Base-by-base conservation (phyloP, 169 alveolate species). In the Eimeria acervulina region DNA sequence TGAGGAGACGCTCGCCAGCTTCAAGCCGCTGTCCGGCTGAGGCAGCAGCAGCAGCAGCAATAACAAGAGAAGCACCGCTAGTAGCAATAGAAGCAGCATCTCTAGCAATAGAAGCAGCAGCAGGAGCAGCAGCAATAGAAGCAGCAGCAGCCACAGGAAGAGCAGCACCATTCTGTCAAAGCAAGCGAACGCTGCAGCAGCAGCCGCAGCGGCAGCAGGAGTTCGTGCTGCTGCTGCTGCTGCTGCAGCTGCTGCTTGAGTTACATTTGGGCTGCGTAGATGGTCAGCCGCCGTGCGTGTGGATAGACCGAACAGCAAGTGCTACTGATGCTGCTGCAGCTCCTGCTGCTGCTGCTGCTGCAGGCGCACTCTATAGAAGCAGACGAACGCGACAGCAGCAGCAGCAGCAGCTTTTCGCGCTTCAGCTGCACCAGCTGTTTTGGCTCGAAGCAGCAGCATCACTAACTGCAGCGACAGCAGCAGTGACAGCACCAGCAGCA, bases 1-100 rank as follows among this genome's bases (percentile, higher is more conserved):
- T 68, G 80, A 68, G n/a, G 80, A 68, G 80, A n/a, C 33, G n/a
- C 40, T 68, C 80, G 80, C 33, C n/a, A 12, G 8, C 38, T 68
- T 7, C 12, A n/a, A 68, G 40, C 80, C n/a, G 40, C 80, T 68
- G 40, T 21, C 80, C 7, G n/a, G n/a, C n/a, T n/a, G n/a, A n/a
- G n/a, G n/a, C n/a, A n/a, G n/a, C n/a, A n/a, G n/a, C n/a, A n/a
- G n/a, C n/a, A n/a, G n/a, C n/a, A n/a, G n/a, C n/a, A n/a, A n/a
- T n/a, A n/a, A n/a, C n/a, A n/a, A n/a, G n/a, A n/a, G n/a, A n/a
- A n/a, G n/a, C n/a, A n/a, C n/a, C n/a, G n/a, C n/a, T n/a, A n/a
- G n/a, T n/a, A n/a, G n/a, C n/a, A n/a, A n/a, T n/a, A n/a, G n/a
- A n/a, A n/a, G n/a, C n/a, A n/a, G n/a, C 80, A 33, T 68, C 38